Evolutionary conservation across 805 yeast genomes (phyloP).

Genomic region (Starmerella gropengiesseri): DNA sequence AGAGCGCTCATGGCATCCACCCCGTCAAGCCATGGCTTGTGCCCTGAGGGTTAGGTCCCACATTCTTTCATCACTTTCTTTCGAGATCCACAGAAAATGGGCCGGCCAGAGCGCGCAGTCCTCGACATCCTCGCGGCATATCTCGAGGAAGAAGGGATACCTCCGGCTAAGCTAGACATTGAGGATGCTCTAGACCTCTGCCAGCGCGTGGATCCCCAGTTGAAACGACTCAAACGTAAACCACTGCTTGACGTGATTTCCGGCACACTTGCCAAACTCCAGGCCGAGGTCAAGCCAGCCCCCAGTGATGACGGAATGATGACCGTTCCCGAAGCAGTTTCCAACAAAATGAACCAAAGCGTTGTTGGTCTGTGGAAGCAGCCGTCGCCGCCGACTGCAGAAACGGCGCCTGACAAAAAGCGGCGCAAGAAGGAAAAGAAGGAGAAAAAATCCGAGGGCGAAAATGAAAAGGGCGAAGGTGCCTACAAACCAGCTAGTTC

Average conservation of each 20-base stretch:
- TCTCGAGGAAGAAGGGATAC: conserved; percentile 34
- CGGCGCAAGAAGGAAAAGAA: conserved; percentile 5
- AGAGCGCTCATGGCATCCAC: too few species aligned
- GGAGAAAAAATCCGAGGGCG: conserved; percentile 8
- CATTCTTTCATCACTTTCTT: not conserved
- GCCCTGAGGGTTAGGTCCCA: conserved; percentile 6
- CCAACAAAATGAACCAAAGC: conserved; percentile 63
- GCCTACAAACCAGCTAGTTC: conserved; percentile 37
- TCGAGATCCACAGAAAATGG: too few species aligned
- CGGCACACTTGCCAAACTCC: conserved; percentile 46
- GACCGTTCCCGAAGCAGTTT: conserved; percentile 44
- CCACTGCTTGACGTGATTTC: conserved; percentile 55
- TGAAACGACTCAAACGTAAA: conserved; percentile 58
- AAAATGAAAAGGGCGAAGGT: conserved; percentile 40
- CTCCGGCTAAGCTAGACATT: conserved; percentile 13
- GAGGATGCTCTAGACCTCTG: conserved; percentile 30
- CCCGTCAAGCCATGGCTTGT: not conserved
- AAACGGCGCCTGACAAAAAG: conserved; percentile 3
- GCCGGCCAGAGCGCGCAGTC: conserved; percentile 22
- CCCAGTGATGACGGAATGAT: conserved; percentile 40
- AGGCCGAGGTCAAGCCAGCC: conserved; percentile 30
- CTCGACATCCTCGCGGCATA: conserved; percentile 25
- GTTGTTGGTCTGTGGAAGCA: conserved; percentile 59
- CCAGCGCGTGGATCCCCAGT: conserved; percentile 53
- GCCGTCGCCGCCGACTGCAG: conserved; percentile 9